Conservation (phyloP, 306 rosid genomes). For the Senna tora region DNA sequence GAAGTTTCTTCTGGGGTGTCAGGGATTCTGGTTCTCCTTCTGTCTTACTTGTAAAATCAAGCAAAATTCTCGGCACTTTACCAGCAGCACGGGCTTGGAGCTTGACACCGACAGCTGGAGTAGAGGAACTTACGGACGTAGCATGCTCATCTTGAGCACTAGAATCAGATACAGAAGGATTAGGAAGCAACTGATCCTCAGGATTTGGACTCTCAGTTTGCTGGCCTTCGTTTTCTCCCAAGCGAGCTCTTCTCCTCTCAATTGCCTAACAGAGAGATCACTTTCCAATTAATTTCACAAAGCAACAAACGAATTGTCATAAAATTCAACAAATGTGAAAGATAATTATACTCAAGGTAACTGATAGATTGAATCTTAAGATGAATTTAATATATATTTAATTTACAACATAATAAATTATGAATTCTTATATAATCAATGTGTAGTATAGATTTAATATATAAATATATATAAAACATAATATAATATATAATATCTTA, state of each 20-base stretch:
- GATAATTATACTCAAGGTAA: no score
- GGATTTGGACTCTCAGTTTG: constrained; percentile 40
- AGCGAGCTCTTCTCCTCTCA: constrained; percentile 71
- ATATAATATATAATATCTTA: no score
- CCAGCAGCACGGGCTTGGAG: constrained; percentile 34
- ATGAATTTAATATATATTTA: no score
- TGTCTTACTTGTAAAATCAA: constrained; percentile 44
- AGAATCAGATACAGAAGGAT: constrained; percentile 31
- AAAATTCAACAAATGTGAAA: neutral
- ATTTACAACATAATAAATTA: no score
- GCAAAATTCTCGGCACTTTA: constrained; percentile 45
- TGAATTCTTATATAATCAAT: no score
- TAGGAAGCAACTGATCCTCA: constrained; percentile 33
- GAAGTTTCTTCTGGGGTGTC: constrained; percentile 80
- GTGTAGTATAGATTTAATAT: no score
- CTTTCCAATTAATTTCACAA: neutral
- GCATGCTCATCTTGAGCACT: constrained; percentile 44
- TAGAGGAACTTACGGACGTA: constrained; percentile 36
- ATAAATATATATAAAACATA: no score
- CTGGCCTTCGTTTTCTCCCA: constrained; percentile 55
- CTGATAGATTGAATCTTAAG: no score
- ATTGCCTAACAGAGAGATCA: constrained; percentile 53
- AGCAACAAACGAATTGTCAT: neutral
- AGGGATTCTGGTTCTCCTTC: constrained; percentile 48
- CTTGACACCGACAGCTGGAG: constrained; percentile 25